These are phyloP conservation scores for Wickerhamomyces sp. DNA, from an alignment of 1,139 yeast species.

Conservation along the genomic window DNA sequence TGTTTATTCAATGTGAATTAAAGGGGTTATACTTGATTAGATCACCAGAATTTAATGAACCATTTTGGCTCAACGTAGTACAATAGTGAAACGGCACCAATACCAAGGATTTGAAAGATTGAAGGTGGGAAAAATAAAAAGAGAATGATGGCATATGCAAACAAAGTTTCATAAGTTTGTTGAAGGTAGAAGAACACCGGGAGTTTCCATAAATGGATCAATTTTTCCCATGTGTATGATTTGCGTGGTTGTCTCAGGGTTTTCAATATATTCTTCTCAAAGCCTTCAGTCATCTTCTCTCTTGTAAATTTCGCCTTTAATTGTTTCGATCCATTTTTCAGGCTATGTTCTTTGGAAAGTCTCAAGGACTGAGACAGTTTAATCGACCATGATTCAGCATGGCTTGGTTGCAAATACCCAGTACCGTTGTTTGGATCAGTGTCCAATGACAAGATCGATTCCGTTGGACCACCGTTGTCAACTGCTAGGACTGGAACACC, in stretches of 20 bases:
- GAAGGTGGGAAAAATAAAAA: slow-evolving; percentile 17
- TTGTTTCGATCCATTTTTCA: slow-evolving; percentile 45
- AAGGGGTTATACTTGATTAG: too few relatives aligned
- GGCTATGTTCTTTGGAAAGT: slow-evolving; percentile 33
- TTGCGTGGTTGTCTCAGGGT: slow-evolving; percentile 20
- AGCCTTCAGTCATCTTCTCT: slow-evolving; percentile 53
- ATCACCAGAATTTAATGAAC: slow-evolving; percentile 9
- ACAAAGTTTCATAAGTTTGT: slow-evolving; percentile 6
- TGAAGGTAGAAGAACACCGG: slow-evolving; percentile 12
- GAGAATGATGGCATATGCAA: slow-evolving; percentile 10
- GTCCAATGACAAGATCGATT: slow-evolving; percentile 54
- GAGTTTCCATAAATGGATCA: slow-evolving; percentile 18
- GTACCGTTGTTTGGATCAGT: slow-evolving; percentile 49
- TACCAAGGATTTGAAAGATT: slow-evolving; percentile 12
- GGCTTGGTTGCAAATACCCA: slow-evolving; percentile 67
- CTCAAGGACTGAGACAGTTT: slow-evolving; percentile 42
- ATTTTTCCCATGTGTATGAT: slow-evolving; percentile 20
- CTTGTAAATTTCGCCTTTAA: slow-evolving; percentile 55
- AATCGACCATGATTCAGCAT: slow-evolving; percentile 57
- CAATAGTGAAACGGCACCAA: slow-evolving; percentile 3
- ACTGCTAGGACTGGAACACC: slow-evolving; percentile 84
- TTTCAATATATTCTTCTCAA: slow-evolving; percentile 35
- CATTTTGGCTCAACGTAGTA: slow-evolving; percentile 7
- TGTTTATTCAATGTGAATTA: too few relatives aligned
- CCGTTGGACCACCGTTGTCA: slow-evolving; percentile 90